These are phyloP conservation scores for Emydomyces testavorans DNA, from an alignment of 2,329 filamentous ascomycete genomes.

Conservation along the genomic window DNA sequence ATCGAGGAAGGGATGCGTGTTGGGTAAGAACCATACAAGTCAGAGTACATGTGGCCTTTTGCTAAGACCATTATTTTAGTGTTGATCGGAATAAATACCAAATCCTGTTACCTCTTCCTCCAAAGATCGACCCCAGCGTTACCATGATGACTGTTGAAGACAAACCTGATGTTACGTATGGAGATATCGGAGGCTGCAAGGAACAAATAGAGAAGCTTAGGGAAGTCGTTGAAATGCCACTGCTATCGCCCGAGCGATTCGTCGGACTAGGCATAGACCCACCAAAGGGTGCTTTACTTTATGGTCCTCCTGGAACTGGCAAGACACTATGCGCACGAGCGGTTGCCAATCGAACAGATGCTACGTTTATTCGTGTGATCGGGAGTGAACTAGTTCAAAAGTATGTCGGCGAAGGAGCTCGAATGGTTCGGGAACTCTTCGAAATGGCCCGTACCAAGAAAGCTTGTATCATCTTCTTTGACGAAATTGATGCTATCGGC, in stretches of 20 bases:
- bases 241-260: constrained; percentile 91
- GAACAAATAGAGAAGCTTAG: constrained; percentile 98
- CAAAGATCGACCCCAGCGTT: constrained; percentile 97
- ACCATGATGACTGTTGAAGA: constrained; percentile 99
- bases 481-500: constrained; percentile 94
- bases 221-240: constrained; percentile 96
- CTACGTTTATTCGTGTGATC: constrained; percentile 97
- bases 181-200: constrained; percentile 97
- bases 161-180: constrained; percentile 98
- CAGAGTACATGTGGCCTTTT: neutral
- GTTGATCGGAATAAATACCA: constrained; percentile 99
- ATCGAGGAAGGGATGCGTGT: constrained; percentile 99
- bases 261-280: constrained; percentile 98
- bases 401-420: constrained; percentile 93
- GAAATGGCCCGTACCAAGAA: constrained; percentile 99
- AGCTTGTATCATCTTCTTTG: constrained; percentile 99
- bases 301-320: constrained; percentile 94
- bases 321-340: constrained; percentile 97
- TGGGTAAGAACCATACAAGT: constrained; percentile 42
- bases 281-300: constrained; percentile 91
- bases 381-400: constrained; percentile 97
- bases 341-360: constrained; percentile 94
- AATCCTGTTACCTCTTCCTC: constrained; percentile 87
- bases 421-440: constrained; percentile 97
- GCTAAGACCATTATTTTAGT: constrained; percentile 29